Evolutionary conservation across 768 basidiomycete species (phyloP).

Genomic region (Termitomyces sp.): DNA sequence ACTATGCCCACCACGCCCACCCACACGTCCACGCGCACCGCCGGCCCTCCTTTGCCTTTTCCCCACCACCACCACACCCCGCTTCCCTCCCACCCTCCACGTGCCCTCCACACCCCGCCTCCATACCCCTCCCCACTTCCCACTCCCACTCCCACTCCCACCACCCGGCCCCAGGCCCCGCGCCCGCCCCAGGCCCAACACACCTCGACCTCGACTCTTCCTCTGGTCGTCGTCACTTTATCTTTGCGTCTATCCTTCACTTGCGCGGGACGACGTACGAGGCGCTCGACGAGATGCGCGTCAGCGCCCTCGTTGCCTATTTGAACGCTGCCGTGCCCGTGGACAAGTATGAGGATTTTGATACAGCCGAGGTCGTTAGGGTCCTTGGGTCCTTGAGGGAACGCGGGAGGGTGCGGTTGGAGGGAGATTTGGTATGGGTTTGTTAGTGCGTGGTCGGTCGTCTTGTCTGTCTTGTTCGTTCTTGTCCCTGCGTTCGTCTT

Average conservation of each 20-base stretch:
- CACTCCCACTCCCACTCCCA: too few relatives aligned
- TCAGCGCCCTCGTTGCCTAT: conserved; percentile 63
- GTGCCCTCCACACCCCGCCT: neutral
- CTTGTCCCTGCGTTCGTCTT: too few relatives aligned
- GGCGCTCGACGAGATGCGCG: conserved; percentile 58
- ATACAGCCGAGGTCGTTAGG: conserved; percentile 63
- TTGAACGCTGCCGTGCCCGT: conserved; percentile 71
- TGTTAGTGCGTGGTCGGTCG: too few relatives aligned
- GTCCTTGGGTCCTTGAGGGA: conserved; percentile 41
- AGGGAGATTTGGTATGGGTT: conserved; percentile 37
- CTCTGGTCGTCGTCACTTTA: conserved; percentile 55
- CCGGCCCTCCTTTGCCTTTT: conserved; percentile 6
- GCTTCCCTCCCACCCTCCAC: neutral
- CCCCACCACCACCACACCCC: neutral
- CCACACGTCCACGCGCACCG: neutral
- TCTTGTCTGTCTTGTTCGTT: too few relatives aligned
- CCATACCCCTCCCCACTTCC: neutral
- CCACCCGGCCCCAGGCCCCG: too few relatives aligned
- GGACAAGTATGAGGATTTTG: conserved; percentile 80
- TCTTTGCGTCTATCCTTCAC: conserved; percentile 53
- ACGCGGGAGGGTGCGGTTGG: conserved; percentile 40
- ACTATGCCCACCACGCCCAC: neutral
- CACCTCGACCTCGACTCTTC: conserved; percentile 37
- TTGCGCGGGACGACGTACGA: conserved; percentile 69
- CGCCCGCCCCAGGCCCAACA: too few relatives aligned